Percentiles rank a stretch among this genome's conserved stretches.
phyloP scores from a whole-genome alignment of 2,329 filamentous ascomycete genomes.

The Fusarium siculi region DNA sequence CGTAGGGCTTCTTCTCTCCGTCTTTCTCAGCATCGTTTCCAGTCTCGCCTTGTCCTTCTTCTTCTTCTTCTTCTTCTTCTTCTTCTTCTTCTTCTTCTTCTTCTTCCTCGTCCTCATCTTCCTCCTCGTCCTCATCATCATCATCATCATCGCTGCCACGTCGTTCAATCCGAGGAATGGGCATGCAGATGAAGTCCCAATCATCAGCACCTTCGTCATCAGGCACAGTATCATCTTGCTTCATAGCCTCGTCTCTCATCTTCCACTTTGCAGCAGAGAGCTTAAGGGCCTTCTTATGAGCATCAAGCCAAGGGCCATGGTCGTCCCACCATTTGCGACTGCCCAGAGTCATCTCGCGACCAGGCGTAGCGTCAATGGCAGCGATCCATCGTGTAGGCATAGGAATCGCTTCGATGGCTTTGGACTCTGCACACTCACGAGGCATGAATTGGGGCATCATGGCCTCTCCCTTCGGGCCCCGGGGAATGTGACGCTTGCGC shows the following conservation, averaged over 20 bases:
- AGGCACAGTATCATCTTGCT: slow-evolving; percentile 4
- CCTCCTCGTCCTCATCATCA: too few species aligned
- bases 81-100: too few species aligned
- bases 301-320: slow-evolving; percentile 30
- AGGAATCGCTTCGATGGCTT: too few species aligned
- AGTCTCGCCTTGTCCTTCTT: not conserved
- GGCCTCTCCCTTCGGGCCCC: slow-evolving; percentile 25
- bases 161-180: not conserved
- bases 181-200: slow-evolving; percentile 38
- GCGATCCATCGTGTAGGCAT: too few species aligned
- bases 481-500: slow-evolving; percentile 3
- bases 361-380: too few species aligned
- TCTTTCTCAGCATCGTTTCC: not conserved
- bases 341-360: not conserved
- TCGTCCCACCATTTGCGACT: slow-evolving; percentile 35
- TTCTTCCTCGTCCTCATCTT: too few species aligned
- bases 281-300: slow-evolving; percentile 30
- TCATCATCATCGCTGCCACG: too few species aligned
- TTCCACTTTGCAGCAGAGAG: slow-evolving; percentile 29
- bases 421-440: too few species aligned
- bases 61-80: too few species aligned
- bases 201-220: slow-evolving; percentile 31
- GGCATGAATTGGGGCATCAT: slow-evolving; percentile 19
- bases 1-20: not conserved
- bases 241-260: slow-evolving; percentile 31